These are phyloP conservation scores for Ustilago hordei DNA, from an alignment of 1,284 basidiomycete species.

Conservation along the genomic window DNA sequence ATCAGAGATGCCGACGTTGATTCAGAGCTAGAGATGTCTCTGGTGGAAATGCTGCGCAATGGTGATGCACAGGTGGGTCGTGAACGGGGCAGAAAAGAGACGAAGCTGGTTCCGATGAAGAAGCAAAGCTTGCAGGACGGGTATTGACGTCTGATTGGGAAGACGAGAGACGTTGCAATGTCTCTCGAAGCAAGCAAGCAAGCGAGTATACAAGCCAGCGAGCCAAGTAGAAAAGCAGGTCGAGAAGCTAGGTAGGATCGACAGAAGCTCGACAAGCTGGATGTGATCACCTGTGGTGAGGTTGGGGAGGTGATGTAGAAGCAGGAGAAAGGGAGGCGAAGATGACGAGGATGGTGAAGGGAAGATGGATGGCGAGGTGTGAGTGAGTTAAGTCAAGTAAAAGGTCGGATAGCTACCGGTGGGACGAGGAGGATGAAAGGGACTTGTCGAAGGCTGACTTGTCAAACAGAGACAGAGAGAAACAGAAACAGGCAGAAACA, in stretches of 20 bases:
- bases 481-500: not conserved
- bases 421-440: constrained; percentile 10
- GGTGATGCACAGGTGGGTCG: not conserved
- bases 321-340: constrained; percentile 1
- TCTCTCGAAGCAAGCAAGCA: not conserved
- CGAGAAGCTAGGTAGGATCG: constrained; percentile 2
- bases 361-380: constrained; percentile 2
- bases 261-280: not conserved
- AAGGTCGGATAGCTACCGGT: constrained; percentile 11
- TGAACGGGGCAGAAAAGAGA: not conserved
- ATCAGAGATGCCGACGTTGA: constrained; percentile 1
- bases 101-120: not conserved
- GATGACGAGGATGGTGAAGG: constrained; percentile 19
- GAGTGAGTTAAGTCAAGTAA: not conserved
- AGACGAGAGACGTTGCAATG: constrained; percentile 1
- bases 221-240: not conserved
- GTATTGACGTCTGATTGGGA: not conserved
- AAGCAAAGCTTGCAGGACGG: not conserved
- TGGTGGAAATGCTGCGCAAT: not conserved
- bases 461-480: constrained; percentile 5
- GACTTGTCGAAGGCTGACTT: constrained; percentile 3
- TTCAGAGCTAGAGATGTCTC: not conserved
- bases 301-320: constrained; percentile 2
- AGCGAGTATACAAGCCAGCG: not conserved
- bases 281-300: constrained; percentile 1